Base-by-base conservation (phyloP, 768 basidiomycete species). In the Kwoniella shandongensis region DNA sequence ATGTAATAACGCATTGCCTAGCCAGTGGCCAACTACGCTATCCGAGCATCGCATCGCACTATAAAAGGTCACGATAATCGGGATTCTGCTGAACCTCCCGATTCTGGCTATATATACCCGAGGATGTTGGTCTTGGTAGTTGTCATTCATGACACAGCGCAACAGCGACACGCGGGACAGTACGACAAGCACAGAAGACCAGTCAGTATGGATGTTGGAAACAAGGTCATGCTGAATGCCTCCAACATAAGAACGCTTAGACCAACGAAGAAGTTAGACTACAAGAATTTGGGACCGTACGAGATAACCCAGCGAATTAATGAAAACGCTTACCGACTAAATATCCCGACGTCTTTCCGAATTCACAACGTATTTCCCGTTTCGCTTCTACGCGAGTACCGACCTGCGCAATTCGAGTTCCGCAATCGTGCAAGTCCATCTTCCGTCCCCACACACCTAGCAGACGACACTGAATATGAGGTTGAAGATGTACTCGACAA, bases 101-200 rank as follows among this genome's bases (percentile, higher is more conserved):
- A n/a, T n/a, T n/a, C n/a, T n/a, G n/a, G n/a, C n/a, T n/a, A n/a
- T n/a, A n/a, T n/a, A n/a, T n/a, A n/a, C n/a, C n/a, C n/a, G n/a
- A n/a, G n/a, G n/a, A n/a, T n/a, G n/a, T n/a, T n/a, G n/a, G n/a
- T n/a, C n/a, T n/a, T n/a, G n/a, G n/a, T n/a, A n/a, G n/a, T n/a
- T n/a, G n/a, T 13, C 32, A 32, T 32, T 32, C 32, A 6, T 32
- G 32, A 32, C 32, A 32, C 32, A 38, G 51, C 3, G 77, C 76
- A 70, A 76, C 75, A 20, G 38, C 51, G 0, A 59, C 53, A 27
- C 66, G 72, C 25, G 61, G n/a, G n/a, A n/a, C n/a, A n/a, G n/a
- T n/a, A 74, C 29, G 35, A 57, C 57, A 54, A 60, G 3, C 54
- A 48, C 12, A 17, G 52, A 44, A 2, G 57, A 66, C 0, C 36